Evolutionary conservation across 305 asterid genomes (phyloP).

Genomic region (Petunia hybrid): DNA sequence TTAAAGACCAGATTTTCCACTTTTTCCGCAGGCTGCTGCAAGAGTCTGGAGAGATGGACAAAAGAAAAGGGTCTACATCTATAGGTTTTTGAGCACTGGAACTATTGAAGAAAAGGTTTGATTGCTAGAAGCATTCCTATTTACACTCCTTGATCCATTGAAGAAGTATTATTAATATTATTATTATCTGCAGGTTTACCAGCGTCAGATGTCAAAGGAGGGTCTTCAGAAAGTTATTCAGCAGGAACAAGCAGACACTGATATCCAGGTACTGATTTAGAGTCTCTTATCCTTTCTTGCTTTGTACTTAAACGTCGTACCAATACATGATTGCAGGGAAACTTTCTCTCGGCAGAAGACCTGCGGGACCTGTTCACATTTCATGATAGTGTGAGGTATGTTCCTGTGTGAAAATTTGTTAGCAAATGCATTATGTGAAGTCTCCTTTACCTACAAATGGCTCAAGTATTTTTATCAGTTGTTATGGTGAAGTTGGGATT

Average conservation of each 20-base stretch:
- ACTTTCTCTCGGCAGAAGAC: slow-evolving; percentile 88
- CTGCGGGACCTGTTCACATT: slow-evolving; percentile 91
- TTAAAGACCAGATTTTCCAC: slow-evolving; percentile 36
- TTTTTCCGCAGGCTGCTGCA: slow-evolving; percentile 83
- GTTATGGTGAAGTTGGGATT: not conserved
- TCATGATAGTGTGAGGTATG: slow-evolving; percentile 79
- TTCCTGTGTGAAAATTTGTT: slow-evolving; percentile 24
- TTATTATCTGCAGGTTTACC: slow-evolving; percentile 72
- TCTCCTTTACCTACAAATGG: slow-evolving; percentile 18
- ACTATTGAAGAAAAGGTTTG: slow-evolving; percentile 96
- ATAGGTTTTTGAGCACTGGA: slow-evolving; percentile 94
- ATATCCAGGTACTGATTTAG: slow-evolving; percentile 54
- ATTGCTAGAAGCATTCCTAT: slow-evolving; percentile 33
- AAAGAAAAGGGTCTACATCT: slow-evolving; percentile 96
- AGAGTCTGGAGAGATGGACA: slow-evolving; percentile 99
- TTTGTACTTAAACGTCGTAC: slow-evolving; percentile 35
- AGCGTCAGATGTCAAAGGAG: slow-evolving; percentile 99
- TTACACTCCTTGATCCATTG: slow-evolving; percentile 37
- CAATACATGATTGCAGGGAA: slow-evolving; percentile 64
- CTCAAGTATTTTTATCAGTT: slow-evolving; percentile 17
- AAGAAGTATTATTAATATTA: slow-evolving; percentile 22
- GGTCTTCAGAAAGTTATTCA: slow-evolving; percentile 97
- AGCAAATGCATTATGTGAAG: slow-evolving; percentile 21
- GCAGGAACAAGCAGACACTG: slow-evolving; percentile 75
- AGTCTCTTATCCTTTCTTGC: slow-evolving; percentile 31